Percentiles rank a stretch among this genome's conserved stretches.
phyloP scores from a whole-genome alignment of 352 stramenopile species.

The Pythium monospermum region DNA sequence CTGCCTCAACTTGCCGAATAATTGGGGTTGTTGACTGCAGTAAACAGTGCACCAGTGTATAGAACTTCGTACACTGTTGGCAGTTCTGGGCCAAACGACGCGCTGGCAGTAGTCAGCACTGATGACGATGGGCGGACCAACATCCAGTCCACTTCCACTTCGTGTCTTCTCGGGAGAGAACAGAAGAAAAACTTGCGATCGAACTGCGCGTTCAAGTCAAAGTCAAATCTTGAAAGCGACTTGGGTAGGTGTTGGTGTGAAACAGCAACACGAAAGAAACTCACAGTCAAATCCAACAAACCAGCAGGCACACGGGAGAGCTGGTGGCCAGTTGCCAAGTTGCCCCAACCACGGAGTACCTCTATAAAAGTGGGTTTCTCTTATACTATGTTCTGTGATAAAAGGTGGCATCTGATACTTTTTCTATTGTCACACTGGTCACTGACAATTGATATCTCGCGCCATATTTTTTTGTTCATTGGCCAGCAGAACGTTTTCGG shows the following conservation, averaged over 20 bases:
- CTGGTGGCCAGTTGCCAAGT: constrained; percentile 21
- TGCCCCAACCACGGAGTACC: background rate
- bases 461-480: constrained; percentile 5
- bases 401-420: constrained; percentile 9
- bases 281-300: background rate
- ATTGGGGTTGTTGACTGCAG: too few species aligned
- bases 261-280: constrained; percentile 22
- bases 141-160: too few species aligned
- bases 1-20: too few species aligned
- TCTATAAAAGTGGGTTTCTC: constrained; percentile 6
- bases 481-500: constrained; percentile 10
- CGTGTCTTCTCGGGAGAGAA: background rate
- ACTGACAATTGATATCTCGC: constrained; percentile 21
- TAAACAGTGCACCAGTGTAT: too few species aligned
- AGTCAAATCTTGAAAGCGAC: too few species aligned
- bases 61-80: too few species aligned
- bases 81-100: too few species aligned
- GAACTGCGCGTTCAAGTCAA: too few species aligned
- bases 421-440: constrained; percentile 1
- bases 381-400: constrained; percentile 10
- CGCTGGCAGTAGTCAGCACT: background rate
- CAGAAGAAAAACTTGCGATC: background rate
- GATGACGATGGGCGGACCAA: background rate
- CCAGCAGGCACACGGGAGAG: background rate
- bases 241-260: too few species aligned